Percentiles rank a stretch among this genome's conserved stretches.
Evolutionary conservation across 768 basidiomycete genomes (phyloP).

Genomic region (Leccinum incarnatum): DNA sequence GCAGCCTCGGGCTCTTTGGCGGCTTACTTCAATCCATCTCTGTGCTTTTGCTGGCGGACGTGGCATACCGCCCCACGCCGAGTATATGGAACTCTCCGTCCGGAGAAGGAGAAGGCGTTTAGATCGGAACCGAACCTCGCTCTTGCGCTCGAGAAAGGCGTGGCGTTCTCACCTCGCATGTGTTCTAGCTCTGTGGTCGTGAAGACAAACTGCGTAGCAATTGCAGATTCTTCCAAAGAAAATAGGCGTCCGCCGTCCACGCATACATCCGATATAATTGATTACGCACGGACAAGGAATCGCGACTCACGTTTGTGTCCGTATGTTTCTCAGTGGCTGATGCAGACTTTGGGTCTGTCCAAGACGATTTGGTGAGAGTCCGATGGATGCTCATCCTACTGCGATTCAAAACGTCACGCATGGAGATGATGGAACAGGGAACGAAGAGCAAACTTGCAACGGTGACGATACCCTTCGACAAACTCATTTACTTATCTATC

Average conservation of each 20-base stretch:
- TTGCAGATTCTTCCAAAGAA: background rate
- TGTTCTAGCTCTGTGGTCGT: background rate
- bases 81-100: too few species aligned
- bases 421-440: background rate
- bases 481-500: background rate
- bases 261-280: background rate
- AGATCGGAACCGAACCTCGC: background rate
- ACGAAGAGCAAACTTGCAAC: too few species aligned
- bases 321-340: too few species aligned
- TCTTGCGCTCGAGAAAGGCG: background rate
- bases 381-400: background rate
- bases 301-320: background rate
- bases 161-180: background rate
- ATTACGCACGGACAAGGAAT: background rate
- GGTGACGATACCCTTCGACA: background rate
- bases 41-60: background rate
- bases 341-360: too few species aligned
- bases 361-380: too few species aligned
- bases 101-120: background rate
- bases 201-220: background rate
- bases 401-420: background rate
- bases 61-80: too few species aligned
- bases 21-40: background rate
- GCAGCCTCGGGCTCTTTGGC: background rate
- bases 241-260: background rate